Evolutionary conservation across 1,284 basidiomycete genomes (phyloP).

Genomic region (Sanghuangporus sanghuang): DNA sequence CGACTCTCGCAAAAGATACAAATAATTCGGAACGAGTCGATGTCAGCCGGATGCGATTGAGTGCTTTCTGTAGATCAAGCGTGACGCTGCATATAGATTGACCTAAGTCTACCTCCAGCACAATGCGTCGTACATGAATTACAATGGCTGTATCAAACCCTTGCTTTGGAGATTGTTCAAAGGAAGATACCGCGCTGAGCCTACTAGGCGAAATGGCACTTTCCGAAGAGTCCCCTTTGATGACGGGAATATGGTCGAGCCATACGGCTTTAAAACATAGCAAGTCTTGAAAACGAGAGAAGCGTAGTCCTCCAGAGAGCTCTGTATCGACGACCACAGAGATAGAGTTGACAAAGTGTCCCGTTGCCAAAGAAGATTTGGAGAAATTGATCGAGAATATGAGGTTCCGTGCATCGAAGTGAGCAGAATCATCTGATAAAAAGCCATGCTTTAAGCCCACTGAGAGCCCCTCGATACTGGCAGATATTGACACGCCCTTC

Average conservation of each 20-base stretch:
- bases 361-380: constrained; percentile 38
- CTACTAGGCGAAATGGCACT: constrained; percentile 22
- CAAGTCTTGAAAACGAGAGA: constrained; percentile 80
- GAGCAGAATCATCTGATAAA: constrained; percentile 73
- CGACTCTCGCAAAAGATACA: constrained; percentile 58
- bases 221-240: constrained; percentile 38
- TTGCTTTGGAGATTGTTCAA: constrained; percentile 30
- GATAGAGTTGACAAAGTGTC: constrained; percentile 47
- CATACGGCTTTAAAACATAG: constrained; percentile 89
- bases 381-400: constrained; percentile 65
- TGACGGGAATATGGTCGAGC: constrained; percentile 78
- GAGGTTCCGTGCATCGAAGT: constrained; percentile 70
- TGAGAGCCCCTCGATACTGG: constrained; percentile 74
- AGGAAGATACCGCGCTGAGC: constrained; percentile 15
- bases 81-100: constrained; percentile 65
- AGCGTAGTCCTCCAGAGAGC: constrained; percentile 65
- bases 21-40: constrained; percentile 56
- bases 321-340: constrained; percentile 74
- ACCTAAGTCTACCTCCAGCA: constrained; percentile 72
- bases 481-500: constrained; percentile 66
- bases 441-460: constrained; percentile 78
- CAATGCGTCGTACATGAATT: constrained; percentile 65
- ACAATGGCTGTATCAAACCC: constrained; percentile 56
- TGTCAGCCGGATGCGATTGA: constrained; percentile 57
- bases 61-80: constrained; percentile 56